Base-by-base conservation (phyloP, 306 rosid species). In the Betula pendula region DNA sequence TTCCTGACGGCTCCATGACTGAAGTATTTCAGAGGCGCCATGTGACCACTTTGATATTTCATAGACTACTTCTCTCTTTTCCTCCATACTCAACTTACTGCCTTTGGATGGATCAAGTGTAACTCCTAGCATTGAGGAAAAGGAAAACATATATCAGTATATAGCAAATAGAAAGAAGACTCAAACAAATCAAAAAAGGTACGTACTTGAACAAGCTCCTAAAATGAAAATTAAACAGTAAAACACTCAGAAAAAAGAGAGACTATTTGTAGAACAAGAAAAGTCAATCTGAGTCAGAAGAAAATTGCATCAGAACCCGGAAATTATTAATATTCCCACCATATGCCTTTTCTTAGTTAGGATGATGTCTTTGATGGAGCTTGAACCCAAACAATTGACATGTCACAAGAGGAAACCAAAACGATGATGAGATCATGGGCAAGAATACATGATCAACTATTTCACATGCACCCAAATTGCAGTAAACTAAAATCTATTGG, bases 1-100 rank as follows among this genome's bases (percentile, higher is more conserved):
- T 75, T 95, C 97, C 83, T 92, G 99, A 67, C 97, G 99, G 79
- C 97, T 95, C 97, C 99, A 95, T 47, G 97, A 84, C 85, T 92
- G 99, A 50, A 95, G 88, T 77, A 84, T 73, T 79, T 95, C 97
- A 19, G 88, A 77, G 72, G 99, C 99, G 73, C 90, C 94, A 58
- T 84, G 86, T 14, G 96, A 75, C 94, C 87, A 81, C 63, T 88
- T 87, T 50, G 96, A 92, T 79, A 95, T 79, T 85, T 92, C 96
- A 84, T 92, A 86, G 6, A 96, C 97, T 73, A 96, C 88, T 74
- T 84, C 97, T 84, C 97, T 84, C 81, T 91, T 95, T 83, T 88
- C 86, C 87, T 95, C 97, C 91, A 91, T 85, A 75, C 88, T 92
- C 91, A 91, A 66, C 73, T 87, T 92, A 73, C 89, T 77, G 81